Conservation (phyloP, 768 basidiomycete genomes). For the Russula brevipes region DNA sequence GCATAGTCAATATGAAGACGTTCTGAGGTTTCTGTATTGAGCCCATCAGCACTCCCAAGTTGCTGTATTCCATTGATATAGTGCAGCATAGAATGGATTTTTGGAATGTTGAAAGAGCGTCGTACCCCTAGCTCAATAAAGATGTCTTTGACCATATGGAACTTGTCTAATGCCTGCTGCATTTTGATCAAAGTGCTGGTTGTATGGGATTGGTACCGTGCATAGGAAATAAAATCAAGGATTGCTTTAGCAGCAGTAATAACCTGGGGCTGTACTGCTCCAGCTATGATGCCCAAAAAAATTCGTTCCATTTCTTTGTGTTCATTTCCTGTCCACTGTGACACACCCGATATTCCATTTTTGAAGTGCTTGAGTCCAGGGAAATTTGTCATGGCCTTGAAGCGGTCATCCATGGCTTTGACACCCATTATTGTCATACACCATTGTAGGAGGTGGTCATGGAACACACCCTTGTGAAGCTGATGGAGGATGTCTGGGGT, state of each 20-base stretch:
- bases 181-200: no score
- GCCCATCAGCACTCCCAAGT: no score
- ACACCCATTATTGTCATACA: background rate
- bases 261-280: background rate
- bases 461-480: slow-evolving; percentile 20
- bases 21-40: no score
- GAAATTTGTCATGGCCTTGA: background rate
- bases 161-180: no score
- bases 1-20: no score
- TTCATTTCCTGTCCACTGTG: background rate
- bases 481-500: slow-evolving; percentile 27
- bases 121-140: no score
- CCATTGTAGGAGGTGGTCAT: background rate
- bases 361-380: background rate
- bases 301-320: background rate
- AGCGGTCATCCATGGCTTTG: background rate
- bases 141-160: no score
- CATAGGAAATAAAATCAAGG: background rate
- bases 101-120: no score
- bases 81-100: no score
- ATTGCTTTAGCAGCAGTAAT: background rate
- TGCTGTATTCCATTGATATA: no score
- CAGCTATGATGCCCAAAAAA: background rate
- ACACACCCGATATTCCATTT: background rate
- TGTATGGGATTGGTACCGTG: background rate